Base-by-base conservation (phyloP, 306 rosid species). In the Luffa acutangula region DNA sequence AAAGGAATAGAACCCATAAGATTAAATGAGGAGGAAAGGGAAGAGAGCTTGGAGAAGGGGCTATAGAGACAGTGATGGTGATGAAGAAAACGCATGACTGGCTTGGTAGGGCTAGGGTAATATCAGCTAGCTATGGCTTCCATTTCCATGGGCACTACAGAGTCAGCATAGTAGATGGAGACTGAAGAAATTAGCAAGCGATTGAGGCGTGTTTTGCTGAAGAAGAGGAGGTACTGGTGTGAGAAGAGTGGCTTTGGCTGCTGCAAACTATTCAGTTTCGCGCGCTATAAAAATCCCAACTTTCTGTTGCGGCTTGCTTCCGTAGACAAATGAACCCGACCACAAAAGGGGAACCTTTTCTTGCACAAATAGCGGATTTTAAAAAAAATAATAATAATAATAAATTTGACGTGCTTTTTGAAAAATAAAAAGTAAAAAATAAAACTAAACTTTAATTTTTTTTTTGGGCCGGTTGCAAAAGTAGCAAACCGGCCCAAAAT, bases 81-180 rank as follows among this genome's bases (percentile, higher is more conserved):
- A 63, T 80, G 82, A 78, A 82, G 92, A 89, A 85, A 84, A 79
- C 82, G 91, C 95, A 93, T 93, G 25, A 45, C 84, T 82, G 37
- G 52, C 9, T 42, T 9, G 51, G 34, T 18, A 11, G 64, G 34
- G 34, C 17, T 54, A 77, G 20, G 57, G 73, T n/a, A 46, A 31
- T 1, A 20, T 52, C 17, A 31, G 13, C 8, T 15, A 71, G n/a
- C 60, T 63, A 51, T 71, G 81, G 78, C 52, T 65, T 60, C 76
- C 66, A 51, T n/a, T 56, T 81, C 54, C 11, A 15, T 5, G 54
- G 14, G 2, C 18, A 39, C 79, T 37, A 41, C 65, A 76, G 15
- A 17, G 66, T 56, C 25, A 67, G 41, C 49, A 67, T 13, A 36
- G 45, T 60, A 60, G 66, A 2, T n/a, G 7, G 46, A 65, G 31